Conservation (phyloP, 768 basidiomycete genomes). For the Gautieria morchelliformis region DNA sequence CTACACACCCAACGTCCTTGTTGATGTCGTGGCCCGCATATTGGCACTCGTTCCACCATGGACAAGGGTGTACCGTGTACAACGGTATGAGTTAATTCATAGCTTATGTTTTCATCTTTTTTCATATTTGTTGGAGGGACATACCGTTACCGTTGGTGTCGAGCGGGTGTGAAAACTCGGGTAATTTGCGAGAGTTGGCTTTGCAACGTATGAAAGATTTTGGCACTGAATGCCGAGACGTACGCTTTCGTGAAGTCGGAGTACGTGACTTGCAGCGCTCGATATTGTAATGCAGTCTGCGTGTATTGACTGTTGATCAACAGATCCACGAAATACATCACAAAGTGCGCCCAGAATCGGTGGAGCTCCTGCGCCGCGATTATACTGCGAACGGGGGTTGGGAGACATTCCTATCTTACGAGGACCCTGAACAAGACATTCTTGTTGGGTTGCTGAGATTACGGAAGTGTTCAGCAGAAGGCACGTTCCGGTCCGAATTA, state of each 20-base stretch:
- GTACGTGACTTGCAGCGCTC: conserved; percentile 36
- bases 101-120: neutral
- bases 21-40: conserved; percentile 94
- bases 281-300: neutral
- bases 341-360: conserved; percentile 90
- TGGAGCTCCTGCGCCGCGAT: conserved; percentile 90
- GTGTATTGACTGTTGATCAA: conserved; percentile 9
- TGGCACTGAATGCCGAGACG: conserved; percentile 94
- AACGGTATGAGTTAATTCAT: conserved; percentile 45
- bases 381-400: conserved; percentile 97
- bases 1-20: conserved; percentile 97
- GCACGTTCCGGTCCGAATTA: conserved; percentile 92
- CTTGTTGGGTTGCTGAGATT: conserved; percentile 87
- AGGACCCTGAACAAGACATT: conserved; percentile 96
- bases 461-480: conserved; percentile 93
- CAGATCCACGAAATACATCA: conserved; percentile 98
- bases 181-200: conserved; percentile 92
- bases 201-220: conserved; percentile 98
- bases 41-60: conserved; percentile 95
- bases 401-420: conserved; percentile 99
- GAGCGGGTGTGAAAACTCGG: conserved; percentile 95
- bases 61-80: conserved; percentile 97
- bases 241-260: conserved; percentile 95
- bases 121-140: conserved; percentile 45
- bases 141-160: conserved; percentile 95